phyloP scores from a whole-genome alignment of 345 rosid genomes.

The Citrus cavaleriei region DNA sequence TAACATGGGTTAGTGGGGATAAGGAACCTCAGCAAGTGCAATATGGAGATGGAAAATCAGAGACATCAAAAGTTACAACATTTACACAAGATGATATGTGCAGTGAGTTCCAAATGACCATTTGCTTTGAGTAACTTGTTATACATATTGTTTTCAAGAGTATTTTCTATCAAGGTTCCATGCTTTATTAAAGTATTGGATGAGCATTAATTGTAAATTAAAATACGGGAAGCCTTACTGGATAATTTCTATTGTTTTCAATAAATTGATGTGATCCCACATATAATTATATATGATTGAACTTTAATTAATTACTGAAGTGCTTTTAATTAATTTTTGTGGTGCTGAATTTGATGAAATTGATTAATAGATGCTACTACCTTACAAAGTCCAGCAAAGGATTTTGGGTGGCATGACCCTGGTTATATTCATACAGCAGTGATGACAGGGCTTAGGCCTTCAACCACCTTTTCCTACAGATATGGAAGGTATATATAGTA shows the following conservation, averaged over 20 bases:
- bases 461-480: constrained; percentile 40
- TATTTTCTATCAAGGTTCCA: no score
- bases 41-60: constrained; percentile 43
- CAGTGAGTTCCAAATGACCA: constrained; percentile 28
- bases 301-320: no score
- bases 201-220: no score
- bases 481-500: constrained; percentile 49
- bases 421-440: constrained; percentile 66
- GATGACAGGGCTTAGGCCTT: constrained; percentile 53
- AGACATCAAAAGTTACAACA: constrained; percentile 40
- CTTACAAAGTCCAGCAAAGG: constrained; percentile 59
- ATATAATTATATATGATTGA: not conserved
- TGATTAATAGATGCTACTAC: no score
- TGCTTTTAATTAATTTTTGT: no score
- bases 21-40: constrained; percentile 43
- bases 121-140: no score
- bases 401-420: constrained; percentile 84
- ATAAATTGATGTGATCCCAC: no score
- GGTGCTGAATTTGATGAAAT: no score
- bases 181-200: no score
- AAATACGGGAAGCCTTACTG: no score
- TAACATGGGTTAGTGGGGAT: constrained; percentile 71
- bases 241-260: no score
- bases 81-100: constrained; percentile 60
- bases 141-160: no score